Evolutionary conservation across 1,139 yeast species (phyloP), one percentile per base, ranked within the genome.

Genomic region (Yamadazyma atmosphaerica): DNA sequence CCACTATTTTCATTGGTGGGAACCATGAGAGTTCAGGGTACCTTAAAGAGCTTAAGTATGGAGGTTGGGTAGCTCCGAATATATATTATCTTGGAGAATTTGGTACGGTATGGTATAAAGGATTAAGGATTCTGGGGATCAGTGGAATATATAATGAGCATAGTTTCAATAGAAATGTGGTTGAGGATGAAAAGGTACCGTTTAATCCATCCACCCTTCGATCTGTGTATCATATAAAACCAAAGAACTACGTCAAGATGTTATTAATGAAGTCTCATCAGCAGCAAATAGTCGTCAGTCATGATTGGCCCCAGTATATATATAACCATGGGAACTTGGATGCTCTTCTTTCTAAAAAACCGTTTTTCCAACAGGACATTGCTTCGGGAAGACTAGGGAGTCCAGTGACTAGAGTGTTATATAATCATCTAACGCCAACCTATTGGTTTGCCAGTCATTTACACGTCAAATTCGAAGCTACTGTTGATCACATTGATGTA

Each of bases 271-370:
- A 49, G n/a, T 26, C 27, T 15, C 29, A 33, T 3, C 51, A 49
- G 18, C 44, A 45, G 7, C 15, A 26, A 14, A 8, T n/a, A 6
- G 65, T 84, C 52, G 45, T 90, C 40, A 77, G 86, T 33, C 99
- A 92, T 58, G 99, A 92, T 62, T 92, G 99, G 99, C 99, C 99
- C 0, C 80, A 74, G 34, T 87, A 87, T 2, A 81, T 89, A 13
- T 86, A 76, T 34, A 64, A 78, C 13, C 63, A 75, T 55, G 98
- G 98, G 0, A 61, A 86, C 52, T 32, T 69, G 9, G 43, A 55
- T 0, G 46, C 51, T 26, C 62, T 92, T 13, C 50, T 92, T 21
- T 58, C 56, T 19, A 46, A 52, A 17, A 92, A 94, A 57, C 88
- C 85, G 0, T 86, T 74, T 53, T 86, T 92, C 55, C 68, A 64